Percentiles rank a stretch among this genome's conserved stretches.
Evolutionary conservation across 768 basidiomycete species (phyloP).

Genomic region (Lyophyllum shimeji): DNA sequence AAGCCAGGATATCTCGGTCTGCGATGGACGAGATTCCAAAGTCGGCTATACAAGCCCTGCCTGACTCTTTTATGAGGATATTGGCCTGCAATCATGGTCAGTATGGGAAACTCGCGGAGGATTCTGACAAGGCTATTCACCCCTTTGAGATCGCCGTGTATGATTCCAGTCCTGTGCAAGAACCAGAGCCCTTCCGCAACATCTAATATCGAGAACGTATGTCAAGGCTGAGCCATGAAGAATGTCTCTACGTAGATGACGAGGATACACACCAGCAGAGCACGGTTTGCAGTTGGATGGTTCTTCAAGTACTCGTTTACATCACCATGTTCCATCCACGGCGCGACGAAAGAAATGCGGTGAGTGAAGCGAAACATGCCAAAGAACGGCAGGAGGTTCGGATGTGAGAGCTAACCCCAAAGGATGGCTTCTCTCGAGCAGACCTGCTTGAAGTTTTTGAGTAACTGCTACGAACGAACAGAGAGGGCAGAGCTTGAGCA

Average conservation of each 20-base stretch:
- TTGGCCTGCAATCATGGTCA: slow-evolving; percentile 16
- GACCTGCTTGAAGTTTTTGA: neutral
- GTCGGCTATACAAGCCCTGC: slow-evolving; percentile 23
- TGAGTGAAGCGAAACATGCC: slow-evolving; percentile 21
- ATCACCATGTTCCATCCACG: slow-evolving; percentile 17
- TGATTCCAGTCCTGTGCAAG: slow-evolving; percentile 20
- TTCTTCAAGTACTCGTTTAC: slow-evolving; percentile 26
- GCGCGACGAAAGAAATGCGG: slow-evolving; percentile 32
- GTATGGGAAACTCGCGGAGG: neutral
- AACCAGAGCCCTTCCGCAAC: slow-evolving; percentile 22
- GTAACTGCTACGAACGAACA: neutral
- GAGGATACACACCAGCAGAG: neutral
- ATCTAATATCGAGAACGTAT: neutral
- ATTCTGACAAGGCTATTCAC: slow-evolving; percentile 7
- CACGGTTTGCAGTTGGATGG: slow-evolving; percentile 20
- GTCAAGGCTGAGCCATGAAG: neutral
- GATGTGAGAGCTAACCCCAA: slow-evolving; percentile 29
- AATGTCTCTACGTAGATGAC: no score
- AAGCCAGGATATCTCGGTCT: slow-evolving; percentile 16
- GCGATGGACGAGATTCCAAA: slow-evolving; percentile 22
- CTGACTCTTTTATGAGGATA: slow-evolving; percentile 21
- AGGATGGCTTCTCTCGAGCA: slow-evolving; percentile 10
- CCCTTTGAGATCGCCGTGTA: slow-evolving; percentile 29
- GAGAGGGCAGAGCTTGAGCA: neutral
- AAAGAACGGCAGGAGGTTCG: slow-evolving; percentile 27